Evolutionary conservation across 495 filamentous ascomycete genomes (phyloP).

Genomic region (Copromyces sp.): DNA sequence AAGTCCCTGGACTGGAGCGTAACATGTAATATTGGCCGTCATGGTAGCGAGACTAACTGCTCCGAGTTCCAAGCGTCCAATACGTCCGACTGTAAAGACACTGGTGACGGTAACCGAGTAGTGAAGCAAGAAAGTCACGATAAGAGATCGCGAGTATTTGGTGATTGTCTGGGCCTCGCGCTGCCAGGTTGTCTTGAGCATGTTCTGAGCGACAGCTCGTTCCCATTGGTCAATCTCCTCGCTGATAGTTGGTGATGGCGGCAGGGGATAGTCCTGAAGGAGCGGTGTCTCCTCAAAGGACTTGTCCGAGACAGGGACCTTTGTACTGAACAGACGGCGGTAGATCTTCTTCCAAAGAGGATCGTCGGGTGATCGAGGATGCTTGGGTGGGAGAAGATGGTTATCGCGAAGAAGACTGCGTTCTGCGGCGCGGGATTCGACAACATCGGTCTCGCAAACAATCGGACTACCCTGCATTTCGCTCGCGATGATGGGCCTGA

Average conservation of each 20-base stretch:
- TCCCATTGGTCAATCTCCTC: conserved; percentile 49
- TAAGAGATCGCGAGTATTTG: conserved; percentile 48
- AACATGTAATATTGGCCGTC: conserved; percentile 66
- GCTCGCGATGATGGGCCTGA: conserved; percentile 30
- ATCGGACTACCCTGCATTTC: conserved; percentile 44
- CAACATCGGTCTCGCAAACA: conserved; percentile 36
- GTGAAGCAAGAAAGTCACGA: conserved; percentile 63
- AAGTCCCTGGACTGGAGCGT: conserved; percentile 59
- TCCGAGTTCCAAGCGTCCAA: conserved; percentile 52
- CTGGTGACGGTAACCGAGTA: conserved; percentile 60
- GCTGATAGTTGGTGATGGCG: conserved; percentile 16
- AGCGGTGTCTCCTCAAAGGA: not conserved
- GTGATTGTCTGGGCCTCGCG: conserved; percentile 60
- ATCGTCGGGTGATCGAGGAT: conserved; percentile 22
- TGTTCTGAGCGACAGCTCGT: conserved; percentile 59
- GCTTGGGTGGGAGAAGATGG: conserved; percentile 57
- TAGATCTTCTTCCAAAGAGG: conserved; percentile 22
- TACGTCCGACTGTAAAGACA: conserved; percentile 56
- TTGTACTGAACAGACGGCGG: conserved; percentile 35
- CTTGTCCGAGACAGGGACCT: conserved; percentile 32
- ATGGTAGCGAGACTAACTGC: conserved; percentile 56
- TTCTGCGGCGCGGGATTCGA: conserved; percentile 60
- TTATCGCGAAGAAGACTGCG: conserved; percentile 69
- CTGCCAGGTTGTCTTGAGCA: conserved; percentile 75
- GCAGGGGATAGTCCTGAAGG: not conserved